phyloP scores from a whole-genome alignment of 179 eudicot genomes.

The Actinidia arguta region DNA sequence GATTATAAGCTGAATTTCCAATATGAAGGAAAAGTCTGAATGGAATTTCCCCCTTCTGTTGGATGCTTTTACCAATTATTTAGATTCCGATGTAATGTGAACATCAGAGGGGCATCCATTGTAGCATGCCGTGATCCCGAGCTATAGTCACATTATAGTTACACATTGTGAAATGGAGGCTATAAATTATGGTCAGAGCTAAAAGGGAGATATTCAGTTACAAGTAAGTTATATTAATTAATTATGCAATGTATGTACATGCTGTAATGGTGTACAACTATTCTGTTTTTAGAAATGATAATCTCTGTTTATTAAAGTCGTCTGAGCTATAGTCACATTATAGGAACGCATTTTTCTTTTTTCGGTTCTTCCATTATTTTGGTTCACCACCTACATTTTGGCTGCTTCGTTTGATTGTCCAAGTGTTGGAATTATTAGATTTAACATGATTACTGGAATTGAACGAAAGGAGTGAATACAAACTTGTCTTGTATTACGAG shows the following conservation, averaged over 20 bases:
- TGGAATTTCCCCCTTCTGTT: background rate
- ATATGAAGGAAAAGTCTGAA: slow-evolving; percentile 89
- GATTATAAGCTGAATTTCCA: slow-evolving; percentile 84
- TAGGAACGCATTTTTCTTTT: background rate
- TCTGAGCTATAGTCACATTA: background rate
- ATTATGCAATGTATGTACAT: background rate
- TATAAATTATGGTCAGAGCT: background rate
- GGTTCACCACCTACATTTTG: background rate
- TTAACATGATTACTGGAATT: too few relatives aligned
- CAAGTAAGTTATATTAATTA: background rate
- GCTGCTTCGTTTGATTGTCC: background rate
- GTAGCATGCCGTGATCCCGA: background rate
- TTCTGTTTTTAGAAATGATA: background rate
- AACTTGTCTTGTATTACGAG: too few relatives aligned
- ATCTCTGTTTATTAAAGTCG: background rate
- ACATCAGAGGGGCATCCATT: background rate
- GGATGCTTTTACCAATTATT: background rate
- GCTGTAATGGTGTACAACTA: slow-evolving; percentile 9
- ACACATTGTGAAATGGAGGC: background rate
- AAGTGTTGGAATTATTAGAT: background rate
- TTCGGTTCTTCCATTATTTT: too few relatives aligned
- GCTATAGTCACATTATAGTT: background rate
- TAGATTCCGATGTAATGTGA: background rate
- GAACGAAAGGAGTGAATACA: too few relatives aligned
- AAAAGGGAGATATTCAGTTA: background rate